phyloP scores from a whole-genome alignment of 306 rosid genomes.

The Malus orientalis region DNA sequence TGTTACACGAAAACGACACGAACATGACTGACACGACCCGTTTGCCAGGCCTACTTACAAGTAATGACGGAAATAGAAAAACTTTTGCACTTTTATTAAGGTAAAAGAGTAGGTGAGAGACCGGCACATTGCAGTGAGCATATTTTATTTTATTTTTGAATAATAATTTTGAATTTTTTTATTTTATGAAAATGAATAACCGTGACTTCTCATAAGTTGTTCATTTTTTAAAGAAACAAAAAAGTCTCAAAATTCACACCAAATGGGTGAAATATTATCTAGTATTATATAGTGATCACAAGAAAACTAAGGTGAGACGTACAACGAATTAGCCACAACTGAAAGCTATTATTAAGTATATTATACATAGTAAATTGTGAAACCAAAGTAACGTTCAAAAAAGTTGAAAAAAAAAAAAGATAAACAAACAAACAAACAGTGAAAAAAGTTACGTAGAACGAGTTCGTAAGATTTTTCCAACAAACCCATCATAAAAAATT shows the following conservation, averaged over 20 bases:
- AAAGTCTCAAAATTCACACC: not conserved
- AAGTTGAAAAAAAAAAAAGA: no score
- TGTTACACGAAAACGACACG: no score
- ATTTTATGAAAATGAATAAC: no score
- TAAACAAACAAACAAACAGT: no score
- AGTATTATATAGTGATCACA: not conserved
- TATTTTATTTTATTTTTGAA: no score
- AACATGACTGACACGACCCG: no score
- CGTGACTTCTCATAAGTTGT: rapidly evolving
- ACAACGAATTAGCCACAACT: not conserved
- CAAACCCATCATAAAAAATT: not conserved
- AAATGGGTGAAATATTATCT: not conserved
- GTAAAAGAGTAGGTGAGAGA: no score
- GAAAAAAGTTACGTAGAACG: not conserved
- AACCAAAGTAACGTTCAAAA: not conserved
- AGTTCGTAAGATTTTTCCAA: not conserved
- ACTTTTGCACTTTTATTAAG: no score
- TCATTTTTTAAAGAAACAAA: no score
- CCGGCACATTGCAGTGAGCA: not conserved
- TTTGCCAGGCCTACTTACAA: not conserved
- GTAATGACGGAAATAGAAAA: not conserved
- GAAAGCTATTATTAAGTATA: not conserved
- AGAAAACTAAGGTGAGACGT: not conserved
- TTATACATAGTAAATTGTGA: not conserved
- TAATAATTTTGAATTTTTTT: no score